These are phyloP conservation scores for Agapanthus africanus DNA, from an alignment of 106 monocot species.

Conservation along the genomic window DNA sequence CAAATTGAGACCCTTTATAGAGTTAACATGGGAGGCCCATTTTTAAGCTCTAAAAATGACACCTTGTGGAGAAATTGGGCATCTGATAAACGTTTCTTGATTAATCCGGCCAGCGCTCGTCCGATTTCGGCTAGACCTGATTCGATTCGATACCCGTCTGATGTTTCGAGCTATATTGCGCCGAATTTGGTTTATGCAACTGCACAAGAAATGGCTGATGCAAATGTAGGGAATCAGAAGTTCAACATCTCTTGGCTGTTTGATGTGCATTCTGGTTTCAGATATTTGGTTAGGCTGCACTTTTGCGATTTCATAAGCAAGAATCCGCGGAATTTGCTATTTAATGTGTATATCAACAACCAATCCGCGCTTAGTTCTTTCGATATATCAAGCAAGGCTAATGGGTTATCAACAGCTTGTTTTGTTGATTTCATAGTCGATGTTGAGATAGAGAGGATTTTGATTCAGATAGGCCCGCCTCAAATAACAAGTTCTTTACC, in stretches of 20 bases:
- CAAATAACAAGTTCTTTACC: conserved; percentile 14
- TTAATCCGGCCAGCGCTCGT: conserved; percentile 28
- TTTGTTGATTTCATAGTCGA: conserved; percentile 46
- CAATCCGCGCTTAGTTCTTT: conserved; percentile 35
- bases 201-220: conserved; percentile 70
- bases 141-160: conserved; percentile 28
- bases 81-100: conserved; percentile 33
- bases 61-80: conserved; percentile 51
- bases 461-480: conserved; percentile 44
- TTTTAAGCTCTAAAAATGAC: conserved; percentile 30
- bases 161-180: conserved; percentile 21
- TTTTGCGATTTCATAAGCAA: conserved; percentile 57
- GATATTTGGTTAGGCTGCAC: conserved; percentile 57
- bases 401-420: conserved; percentile 31
- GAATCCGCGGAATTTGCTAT: conserved; percentile 18
- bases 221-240: conserved; percentile 38
- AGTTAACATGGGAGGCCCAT: conserved; percentile 50
- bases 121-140: conserved; percentile 22
- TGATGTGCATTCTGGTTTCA: conserved; percentile 40
- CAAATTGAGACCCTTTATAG: conserved; percentile 35
- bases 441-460: conserved; percentile 26
- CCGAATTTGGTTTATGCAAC: conserved; percentile 54
- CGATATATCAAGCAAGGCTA: conserved; percentile 30
- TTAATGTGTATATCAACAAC: conserved; percentile 60
- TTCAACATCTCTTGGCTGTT: conserved; percentile 66